Base-by-base conservation (phyloP, 768 basidiomycete genomes). In the Trametes punicea region DNA sequence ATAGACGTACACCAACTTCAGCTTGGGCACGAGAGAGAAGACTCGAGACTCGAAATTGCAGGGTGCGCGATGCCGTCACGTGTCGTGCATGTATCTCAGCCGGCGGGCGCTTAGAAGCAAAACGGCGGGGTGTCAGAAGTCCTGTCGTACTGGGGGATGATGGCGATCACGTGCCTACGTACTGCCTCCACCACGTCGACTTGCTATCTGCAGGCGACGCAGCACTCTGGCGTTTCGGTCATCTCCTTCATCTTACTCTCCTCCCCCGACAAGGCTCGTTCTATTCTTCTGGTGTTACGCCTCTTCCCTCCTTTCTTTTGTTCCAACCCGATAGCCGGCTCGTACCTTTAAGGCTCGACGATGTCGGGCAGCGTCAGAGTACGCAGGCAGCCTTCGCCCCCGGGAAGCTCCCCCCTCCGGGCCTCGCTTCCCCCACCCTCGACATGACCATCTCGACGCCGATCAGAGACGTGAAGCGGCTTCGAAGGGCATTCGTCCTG, bases 371-470 rank as follows among this genome's bases (percentile, higher is more conserved):
- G 66, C 63, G 82, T 88, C 68, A 79, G 88, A 69, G 83, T 77
- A 51, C 79, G 87, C 69, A 78, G 87, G 64, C 84, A 83, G 50
- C 75, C 87, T 25, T 86, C 87, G 51, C 87, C 88, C 83, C 84
- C 10, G 78, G 77, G 34, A 71, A 71, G 57, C 73, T 39, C 68
- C 60, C 70, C 62, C 59, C 41, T 18, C 42, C 69, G 57, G 30
- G 62, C 38, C 80, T 65, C 74, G 84, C 65, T 88, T 87, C 73
- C 87, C 87, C 27, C 80, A 86, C 67, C 69, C 78, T 16, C 74
- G 80, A 59, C 79, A 84, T 55, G 84, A 84, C 65, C 80, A 82
- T 68, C 68, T 89, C n/a, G 85, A 87, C 65, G 88, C 89, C 21
- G 89, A 91, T 70, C 79, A 78, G 65, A 78, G 85, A 51, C 77